phyloP scores from a whole-genome alignment of 192 early-diverging fungal species.

The Phlyctochytrium arcticum region DNA sequence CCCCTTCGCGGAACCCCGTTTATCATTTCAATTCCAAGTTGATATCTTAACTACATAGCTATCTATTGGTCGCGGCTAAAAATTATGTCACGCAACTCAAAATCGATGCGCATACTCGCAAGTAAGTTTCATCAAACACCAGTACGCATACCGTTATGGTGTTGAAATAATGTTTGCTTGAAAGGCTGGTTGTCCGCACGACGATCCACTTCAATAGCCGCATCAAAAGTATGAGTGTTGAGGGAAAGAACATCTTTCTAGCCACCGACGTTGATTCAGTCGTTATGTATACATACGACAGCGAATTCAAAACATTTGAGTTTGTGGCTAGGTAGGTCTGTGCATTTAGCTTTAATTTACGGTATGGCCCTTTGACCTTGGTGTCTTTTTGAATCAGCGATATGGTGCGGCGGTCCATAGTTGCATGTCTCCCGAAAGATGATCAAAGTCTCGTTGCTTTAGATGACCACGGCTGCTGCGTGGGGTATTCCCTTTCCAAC shows the following conservation, averaged over 20 bases:
- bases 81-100: constrained; percentile 40
- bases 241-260: constrained; percentile 30
- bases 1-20: no score
- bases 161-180: not conserved
- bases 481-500: no score
- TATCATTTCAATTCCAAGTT: no score
- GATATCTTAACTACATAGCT: no score
- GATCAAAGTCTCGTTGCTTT: constrained; percentile 9
- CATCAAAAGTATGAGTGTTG: constrained; percentile 34
- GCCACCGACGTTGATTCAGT: constrained; percentile 33
- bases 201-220: constrained; percentile 24
- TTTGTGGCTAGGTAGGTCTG: constrained; percentile 35
- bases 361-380: not conserved
- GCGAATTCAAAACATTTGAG: constrained; percentile 26
- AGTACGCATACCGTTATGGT: not conserved
- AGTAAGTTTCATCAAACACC: constrained; percentile 25
- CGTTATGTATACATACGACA: constrained; percentile 33
- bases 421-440: constrained; percentile 19
- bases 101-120: constrained; percentile 40
- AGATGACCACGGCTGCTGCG: constrained; percentile 23
- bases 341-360: not conserved
- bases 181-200: constrained; percentile 40
- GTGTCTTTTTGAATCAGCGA: no score
- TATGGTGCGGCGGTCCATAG: not conserved
- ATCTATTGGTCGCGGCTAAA: constrained; percentile 39